phyloP scores from a whole-genome alignment of 2,329 filamentous ascomycete genomes.

The Cladosporium sp. region DNA sequence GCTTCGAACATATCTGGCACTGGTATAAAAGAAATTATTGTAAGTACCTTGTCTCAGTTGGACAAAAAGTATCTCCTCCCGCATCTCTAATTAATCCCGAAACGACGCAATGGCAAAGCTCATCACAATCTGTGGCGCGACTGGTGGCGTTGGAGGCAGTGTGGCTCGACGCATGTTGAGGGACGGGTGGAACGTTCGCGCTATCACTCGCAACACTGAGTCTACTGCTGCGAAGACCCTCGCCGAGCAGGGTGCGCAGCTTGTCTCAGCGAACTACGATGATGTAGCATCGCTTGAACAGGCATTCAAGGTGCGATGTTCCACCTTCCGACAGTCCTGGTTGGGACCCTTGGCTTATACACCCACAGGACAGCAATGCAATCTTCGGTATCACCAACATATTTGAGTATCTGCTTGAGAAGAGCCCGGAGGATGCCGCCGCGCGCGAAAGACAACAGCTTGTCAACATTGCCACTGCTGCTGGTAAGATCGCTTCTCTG shows the following conservation, averaged over 20 bases:
- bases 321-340: too few relatives aligned
- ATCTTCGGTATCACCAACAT: slow-evolving; percentile 26
- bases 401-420: slow-evolving; percentile 22
- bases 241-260: slow-evolving; percentile 23
- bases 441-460: slow-evolving; percentile 22
- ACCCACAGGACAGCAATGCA: slow-evolving; percentile 20
- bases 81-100: not conserved
- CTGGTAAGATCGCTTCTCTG: slow-evolving; percentile 7
- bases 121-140: slow-evolving; percentile 17
- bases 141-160: slow-evolving; percentile 26
- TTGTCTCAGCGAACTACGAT: slow-evolving; percentile 24
- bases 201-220: slow-evolving; percentile 29
- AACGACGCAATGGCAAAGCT: slow-evolving; percentile 19
- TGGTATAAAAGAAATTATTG: not conserved
- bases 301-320: slow-evolving; percentile 20
- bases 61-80: not conserved
- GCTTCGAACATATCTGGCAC: not conserved
- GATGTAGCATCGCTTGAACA: slow-evolving; percentile 22
- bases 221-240: slow-evolving; percentile 28
- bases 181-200: slow-evolving; percentile 28
- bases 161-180: slow-evolving; percentile 27
- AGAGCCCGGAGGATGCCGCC: slow-evolving; percentile 19
- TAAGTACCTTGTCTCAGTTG: not conserved
- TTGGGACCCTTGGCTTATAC: not conserved
- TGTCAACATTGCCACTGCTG: slow-evolving; percentile 24